phyloP scores from a whole-genome alignment of 257 asterid genomes.

The Penstemon eatonii region DNA sequence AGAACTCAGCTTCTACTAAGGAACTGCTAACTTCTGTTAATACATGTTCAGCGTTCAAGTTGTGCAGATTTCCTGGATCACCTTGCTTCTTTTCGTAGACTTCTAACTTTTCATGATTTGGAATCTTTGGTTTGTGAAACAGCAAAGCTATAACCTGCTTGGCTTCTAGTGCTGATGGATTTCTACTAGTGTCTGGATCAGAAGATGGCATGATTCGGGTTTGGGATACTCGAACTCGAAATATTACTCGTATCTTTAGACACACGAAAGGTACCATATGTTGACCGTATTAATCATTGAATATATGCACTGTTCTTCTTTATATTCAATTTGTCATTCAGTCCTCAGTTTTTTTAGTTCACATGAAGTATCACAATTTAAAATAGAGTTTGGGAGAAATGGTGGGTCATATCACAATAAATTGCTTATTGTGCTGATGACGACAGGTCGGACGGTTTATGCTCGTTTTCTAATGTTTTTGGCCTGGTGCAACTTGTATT shows the following conservation, averaged over 20 bases:
- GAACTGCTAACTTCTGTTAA: not conserved
- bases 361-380: slow-evolving; percentile 1
- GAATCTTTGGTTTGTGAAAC: slow-evolving; percentile 38
- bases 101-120: slow-evolving; percentile 22
- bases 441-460: not conserved
- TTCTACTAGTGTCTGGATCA: slow-evolving; percentile 72
- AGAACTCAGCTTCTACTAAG: no score
- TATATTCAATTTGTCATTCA: not conserved
- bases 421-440: slow-evolving; percentile 17
- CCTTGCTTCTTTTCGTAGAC: not conserved
- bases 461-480: not conserved
- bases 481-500: not conserved
- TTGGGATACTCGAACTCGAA: slow-evolving; percentile 76
- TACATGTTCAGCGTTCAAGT: slow-evolving; percentile 1
- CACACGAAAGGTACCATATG: slow-evolving; percentile 68
- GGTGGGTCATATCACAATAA: not conserved
- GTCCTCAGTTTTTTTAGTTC: no score
- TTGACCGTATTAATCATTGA: not conserved
- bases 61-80: slow-evolving; percentile 22
- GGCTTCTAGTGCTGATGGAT: slow-evolving; percentile 73
- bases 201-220: slow-evolving; percentile 92
- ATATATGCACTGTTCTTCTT: not conserved
- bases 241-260: slow-evolving; percentile 58
- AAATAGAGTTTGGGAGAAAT: not conserved
- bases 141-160: slow-evolving; percentile 90